Evolutionary conservation across 1,284 basidiomycete species (phyloP), one percentile per base, ranked within the genome.

Genomic region (Microbotryum silenes-acaulis): DNA sequence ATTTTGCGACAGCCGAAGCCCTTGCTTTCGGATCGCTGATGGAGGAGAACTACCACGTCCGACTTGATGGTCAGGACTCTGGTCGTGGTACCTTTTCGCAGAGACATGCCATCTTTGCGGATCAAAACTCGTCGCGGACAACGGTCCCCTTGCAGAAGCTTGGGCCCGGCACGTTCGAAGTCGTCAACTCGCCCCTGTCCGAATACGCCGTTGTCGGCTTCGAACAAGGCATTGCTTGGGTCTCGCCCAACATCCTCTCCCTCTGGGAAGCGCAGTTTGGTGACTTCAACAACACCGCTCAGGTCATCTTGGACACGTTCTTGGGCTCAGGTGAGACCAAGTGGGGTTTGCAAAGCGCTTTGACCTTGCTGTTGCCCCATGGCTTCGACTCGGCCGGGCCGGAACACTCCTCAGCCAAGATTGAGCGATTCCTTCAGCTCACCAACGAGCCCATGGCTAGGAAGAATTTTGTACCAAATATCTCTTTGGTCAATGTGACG

Each of bases 201-300:
- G 71, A 73, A 59, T 70, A 70, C 52, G 68, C 67, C 33, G 63
- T 66, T 48, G 21, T 63, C 6, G 72, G 88, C 80, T 93, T 92
- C 66, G 90, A 93, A 73, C 88, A 90, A 66, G 91, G 91, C 1
- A 80, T 87, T 61, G 89, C 87, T 69, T 91, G 89, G 87, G 88
- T 90, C 73, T 79, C 82, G 47, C 89, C 89, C 0, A 81, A 83
- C 62, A 73, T 91, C 37, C 76, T 93, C 54, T 83, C 88, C 0
- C 88, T 93, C 50, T 92, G 90, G 90, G 90, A 94, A 74, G 89
- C 89, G 2, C 90, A 92, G 78, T 84, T 76, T 71, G 89, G 89
- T n/a, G 90, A 92, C 74, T 93, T 93, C 76, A 86, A 88, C 77
- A 92, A 93, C 71, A 88, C 88, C 47, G 51, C 49, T 21, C 65